phyloP scores from a whole-genome alignment of 345 rosid species.

The Lenwebbia sp. region DNA sequence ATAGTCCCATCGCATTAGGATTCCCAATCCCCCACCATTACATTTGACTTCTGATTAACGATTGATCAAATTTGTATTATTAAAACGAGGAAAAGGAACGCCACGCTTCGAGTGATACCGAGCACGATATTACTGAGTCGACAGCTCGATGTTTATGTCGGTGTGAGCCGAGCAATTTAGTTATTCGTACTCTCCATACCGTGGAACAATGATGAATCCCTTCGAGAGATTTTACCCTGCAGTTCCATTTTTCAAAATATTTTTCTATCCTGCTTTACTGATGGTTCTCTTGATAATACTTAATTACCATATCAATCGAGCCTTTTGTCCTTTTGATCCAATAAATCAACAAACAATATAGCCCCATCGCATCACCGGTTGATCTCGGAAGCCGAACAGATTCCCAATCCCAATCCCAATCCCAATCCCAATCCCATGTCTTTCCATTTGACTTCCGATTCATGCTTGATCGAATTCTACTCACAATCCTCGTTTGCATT shows the following conservation, averaged over 20 bases:
- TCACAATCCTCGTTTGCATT: neutral
- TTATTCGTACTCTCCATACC: no score
- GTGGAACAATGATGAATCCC: no score
- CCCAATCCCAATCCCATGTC: neutral
- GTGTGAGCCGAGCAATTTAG: neutral
- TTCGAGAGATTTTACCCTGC: no score
- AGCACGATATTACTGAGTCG: neutral
- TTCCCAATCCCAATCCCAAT: no score
- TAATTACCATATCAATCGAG: no score
- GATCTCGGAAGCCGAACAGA: neutral
- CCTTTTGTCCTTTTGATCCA: neutral
- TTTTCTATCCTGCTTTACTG: no score
- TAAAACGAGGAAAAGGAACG: neutral
- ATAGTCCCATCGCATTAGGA: no score
- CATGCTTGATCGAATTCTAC: neutral
- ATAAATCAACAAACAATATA: neutral
- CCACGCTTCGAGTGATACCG: no score
- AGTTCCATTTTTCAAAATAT: no score
- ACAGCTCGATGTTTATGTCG: neutral
- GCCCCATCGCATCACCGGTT: neutral
- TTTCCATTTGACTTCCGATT: neutral
- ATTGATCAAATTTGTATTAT: neutral
- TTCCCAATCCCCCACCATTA: neutral
- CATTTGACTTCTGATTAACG: neutral
- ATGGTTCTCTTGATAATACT: no score